Percentiles rank a stretch among this genome's conserved stretches.
These are phyloP conservation scores for Caloboletus inedulis DNA, from an alignment of 1,284 basidiomycete species.

Conservation along the genomic window DNA sequence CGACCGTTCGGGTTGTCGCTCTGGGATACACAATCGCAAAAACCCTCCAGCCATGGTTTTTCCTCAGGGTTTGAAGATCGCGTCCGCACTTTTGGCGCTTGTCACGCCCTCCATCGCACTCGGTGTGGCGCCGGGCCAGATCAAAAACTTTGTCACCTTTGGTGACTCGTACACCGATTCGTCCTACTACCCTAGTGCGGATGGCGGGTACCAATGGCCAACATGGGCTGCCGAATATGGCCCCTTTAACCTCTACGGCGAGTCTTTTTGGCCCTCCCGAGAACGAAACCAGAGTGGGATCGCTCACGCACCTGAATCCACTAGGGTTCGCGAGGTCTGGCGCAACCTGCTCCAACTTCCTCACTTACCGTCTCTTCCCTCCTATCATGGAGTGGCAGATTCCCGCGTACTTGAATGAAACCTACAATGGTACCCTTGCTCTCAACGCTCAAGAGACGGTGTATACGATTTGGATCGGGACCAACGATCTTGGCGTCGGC, in stretches of 20 bases:
- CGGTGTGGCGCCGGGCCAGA: slow-evolving; percentile 33
- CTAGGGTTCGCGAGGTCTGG: slow-evolving; percentile 40
- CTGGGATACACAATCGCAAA: not conserved
- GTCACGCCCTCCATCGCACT: slow-evolving; percentile 4
- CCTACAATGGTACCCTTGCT: slow-evolving; percentile 22
- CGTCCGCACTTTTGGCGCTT: slow-evolving; percentile 12
- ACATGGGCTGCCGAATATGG: slow-evolving; percentile 41
- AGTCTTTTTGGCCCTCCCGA: not conserved
- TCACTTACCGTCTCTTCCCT: slow-evolving; percentile 39
- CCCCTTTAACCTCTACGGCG: slow-evolving; percentile 37
- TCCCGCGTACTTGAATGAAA: slow-evolving; percentile 36
- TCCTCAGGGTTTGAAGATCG: slow-evolving; percentile 3
- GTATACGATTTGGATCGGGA: slow-evolving; percentile 51
- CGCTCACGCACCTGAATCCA: not conserved
- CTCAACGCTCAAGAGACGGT: slow-evolving; percentile 38
- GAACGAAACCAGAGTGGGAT: no score
- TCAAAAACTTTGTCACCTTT: slow-evolving; percentile 44
- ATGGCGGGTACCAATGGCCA: slow-evolving; percentile 44
- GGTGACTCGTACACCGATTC: slow-evolving; percentile 48
- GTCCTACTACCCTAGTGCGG: slow-evolving; percentile 30
- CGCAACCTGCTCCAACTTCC: slow-evolving; percentile 43
- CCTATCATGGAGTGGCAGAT: slow-evolving; percentile 38
- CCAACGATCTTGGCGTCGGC: slow-evolving; percentile 43
- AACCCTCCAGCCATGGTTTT: slow-evolving; percentile 7
- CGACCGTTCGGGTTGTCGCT: not conserved